Percentiles rank a stretch among this genome's conserved stretches.
Conservation (phyloP, 768 basidiomycete species). For the Rhodotorula paludigena region DNA sequence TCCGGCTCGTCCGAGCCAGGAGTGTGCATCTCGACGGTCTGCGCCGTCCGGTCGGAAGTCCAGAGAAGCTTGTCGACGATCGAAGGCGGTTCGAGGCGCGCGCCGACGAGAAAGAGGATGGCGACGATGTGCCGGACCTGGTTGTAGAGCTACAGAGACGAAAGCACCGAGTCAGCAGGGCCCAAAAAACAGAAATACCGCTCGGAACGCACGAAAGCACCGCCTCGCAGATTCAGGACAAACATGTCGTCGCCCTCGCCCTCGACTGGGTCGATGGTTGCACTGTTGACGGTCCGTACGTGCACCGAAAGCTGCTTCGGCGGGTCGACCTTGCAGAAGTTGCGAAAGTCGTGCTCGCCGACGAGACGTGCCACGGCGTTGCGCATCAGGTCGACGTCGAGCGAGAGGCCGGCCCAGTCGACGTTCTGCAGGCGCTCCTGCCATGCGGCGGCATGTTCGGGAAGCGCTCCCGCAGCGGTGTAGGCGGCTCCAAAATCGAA, state of each 20-base stretch:
- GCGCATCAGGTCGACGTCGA: slow-evolving; percentile 72
- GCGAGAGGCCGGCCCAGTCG: slow-evolving; percentile 42
- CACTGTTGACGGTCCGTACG: slow-evolving; percentile 61
- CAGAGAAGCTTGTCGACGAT: slow-evolving; percentile 72
- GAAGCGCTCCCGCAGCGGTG: slow-evolving; percentile 5
- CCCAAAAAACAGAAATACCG: too few species aligned
- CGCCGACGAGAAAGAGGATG: slow-evolving; percentile 78
- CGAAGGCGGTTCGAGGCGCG: slow-evolving; percentile 67
- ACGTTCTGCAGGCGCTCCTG: slow-evolving; percentile 7
- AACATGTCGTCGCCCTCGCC: slow-evolving; percentile 33
- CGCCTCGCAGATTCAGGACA: slow-evolving; percentile 35
- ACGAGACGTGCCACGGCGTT: slow-evolving; percentile 65
- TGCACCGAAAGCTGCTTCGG: slow-evolving; percentile 84
- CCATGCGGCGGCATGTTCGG: slow-evolving; percentile 18
- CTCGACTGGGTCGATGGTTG: slow-evolving; percentile 57
- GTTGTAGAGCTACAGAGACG: slow-evolving; percentile 61
- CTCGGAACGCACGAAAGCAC: slow-evolving; percentile 34
- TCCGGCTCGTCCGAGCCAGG: slow-evolving; percentile 1
- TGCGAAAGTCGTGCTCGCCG: slow-evolving; percentile 92
- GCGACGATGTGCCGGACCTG: slow-evolving; percentile 95
- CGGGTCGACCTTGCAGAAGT: slow-evolving; percentile 88
- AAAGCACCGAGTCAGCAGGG: neutral
- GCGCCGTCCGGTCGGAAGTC: slow-evolving; percentile 53
- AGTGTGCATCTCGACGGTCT: neutral
- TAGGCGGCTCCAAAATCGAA: slow-evolving; percentile 37